Base-by-base conservation (phyloP, 495 filamentous ascomycete species). In the Penicillium steckii region DNA sequence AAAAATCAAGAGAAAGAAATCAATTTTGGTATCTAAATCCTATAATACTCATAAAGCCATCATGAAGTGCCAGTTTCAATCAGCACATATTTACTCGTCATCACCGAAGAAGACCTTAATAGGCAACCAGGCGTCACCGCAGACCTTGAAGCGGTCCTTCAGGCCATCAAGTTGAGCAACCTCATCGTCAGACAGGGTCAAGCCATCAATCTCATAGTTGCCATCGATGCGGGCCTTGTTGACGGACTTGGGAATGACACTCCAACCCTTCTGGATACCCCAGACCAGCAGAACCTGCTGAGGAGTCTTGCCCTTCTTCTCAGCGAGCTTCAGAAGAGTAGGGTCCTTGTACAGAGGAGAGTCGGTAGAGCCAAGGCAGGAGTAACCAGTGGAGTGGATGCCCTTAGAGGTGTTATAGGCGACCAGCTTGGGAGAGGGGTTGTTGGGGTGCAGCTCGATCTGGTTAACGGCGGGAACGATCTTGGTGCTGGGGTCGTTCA, bases 31-130 rank as follows among this genome's bases (percentile, higher is more conserved):
- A 41, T 41, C 38, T 41, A 41, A 41, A 41, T 13, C 17, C 38
- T 41, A 22, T 22, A 6, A 19, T 41, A 41, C 38, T 41, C 38
- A 23, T 41, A 41, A 41, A 41, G 23, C 12, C 19, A 41, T 41
- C 38, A 41, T 41, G 9, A 23, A 38, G 38, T 41, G 33, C 33
- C 33, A 17, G 29, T 4, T 21, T 8, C 8, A 21, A 23, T 2
- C 38, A 32, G 38, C 38, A 41, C 38, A 2, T 22, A 8, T 41
- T 65, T 80, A 89, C 70, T 92, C 88, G 58, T 91, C 90, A 67
- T 92, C 88, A 8, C 89, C 90, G 68, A 90, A 90, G 80, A 94
- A 94, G 7, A 93, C 87, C 80, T 87, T 88, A 25, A 90, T 60
- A 3, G 86, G 87, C 61, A 91, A 62, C 85, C 86, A 89, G 44